Evolutionary conservation across 1,284 basidiomycete genomes (phyloP).

Genomic region (Ceratobasidium sp.): DNA sequence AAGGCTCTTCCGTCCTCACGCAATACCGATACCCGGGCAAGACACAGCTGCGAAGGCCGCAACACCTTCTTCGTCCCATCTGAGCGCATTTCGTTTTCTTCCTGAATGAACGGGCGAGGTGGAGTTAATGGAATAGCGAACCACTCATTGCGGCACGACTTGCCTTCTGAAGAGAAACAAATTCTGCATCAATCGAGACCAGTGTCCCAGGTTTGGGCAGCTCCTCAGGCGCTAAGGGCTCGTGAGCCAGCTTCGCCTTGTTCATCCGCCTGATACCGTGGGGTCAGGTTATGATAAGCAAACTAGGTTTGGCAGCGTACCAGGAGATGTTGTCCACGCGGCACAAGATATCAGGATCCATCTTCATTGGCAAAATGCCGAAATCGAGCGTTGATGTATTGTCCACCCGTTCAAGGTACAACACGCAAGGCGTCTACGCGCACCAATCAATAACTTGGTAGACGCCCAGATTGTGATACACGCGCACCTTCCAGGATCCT

Average conservation of each 20-base stretch:
- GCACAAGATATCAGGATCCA: slow-evolving; percentile 81
- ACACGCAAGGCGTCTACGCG: slow-evolving; percentile 81
- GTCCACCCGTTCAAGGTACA: slow-evolving; percentile 88
- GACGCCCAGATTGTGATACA: slow-evolving; percentile 7
- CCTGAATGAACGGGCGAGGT: slow-evolving; percentile 60
- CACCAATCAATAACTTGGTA: neutral
- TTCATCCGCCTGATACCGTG: slow-evolving; percentile 56
- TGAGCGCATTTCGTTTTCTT: slow-evolving; percentile 94
- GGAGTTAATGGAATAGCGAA: slow-evolving; percentile 28
- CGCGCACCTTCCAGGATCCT: slow-evolving; percentile 86
- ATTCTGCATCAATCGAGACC: slow-evolving; percentile 97
- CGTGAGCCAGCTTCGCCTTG: slow-evolving; percentile 66
- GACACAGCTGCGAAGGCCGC: slow-evolving; percentile 87
- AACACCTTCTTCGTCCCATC: slow-evolving; percentile 95
- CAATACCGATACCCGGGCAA: slow-evolving; percentile 95
- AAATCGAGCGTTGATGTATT: slow-evolving; percentile 69
- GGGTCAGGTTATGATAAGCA: slow-evolving; percentile 6
- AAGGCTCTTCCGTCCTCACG: slow-evolving; percentile 91
- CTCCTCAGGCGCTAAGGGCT: slow-evolving; percentile 77
- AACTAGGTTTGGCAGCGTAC: slow-evolving; percentile 51
- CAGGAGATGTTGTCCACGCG: slow-evolving; percentile 34
- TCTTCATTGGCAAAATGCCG: slow-evolving; percentile 69
- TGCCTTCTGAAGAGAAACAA: slow-evolving; percentile 94
- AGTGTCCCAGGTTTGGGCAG: slow-evolving; percentile 86
- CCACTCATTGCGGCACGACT: slow-evolving; percentile 37